A percentile compares a stretch with the other conserved stretches of the same genome.
Evolutionary conservation across 2,329 filamentous ascomycete genomes (phyloP).

Genomic region (Sarocladiaceae sp.): DNA sequence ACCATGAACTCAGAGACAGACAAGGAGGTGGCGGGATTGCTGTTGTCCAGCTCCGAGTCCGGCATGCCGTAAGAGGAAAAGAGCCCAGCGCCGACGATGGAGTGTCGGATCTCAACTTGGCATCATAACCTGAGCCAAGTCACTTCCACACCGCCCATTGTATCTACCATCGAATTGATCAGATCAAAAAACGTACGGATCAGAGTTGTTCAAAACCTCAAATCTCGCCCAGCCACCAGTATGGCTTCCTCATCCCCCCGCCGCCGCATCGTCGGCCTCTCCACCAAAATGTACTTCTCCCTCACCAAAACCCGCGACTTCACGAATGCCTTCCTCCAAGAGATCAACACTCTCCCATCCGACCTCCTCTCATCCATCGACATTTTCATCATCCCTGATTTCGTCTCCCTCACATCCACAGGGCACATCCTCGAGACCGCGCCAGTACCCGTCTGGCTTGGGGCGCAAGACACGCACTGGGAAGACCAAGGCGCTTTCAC

Average conservation of each 20-base stretch:
- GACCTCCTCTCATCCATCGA: slow-evolving; percentile 48
- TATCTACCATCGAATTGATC: no score
- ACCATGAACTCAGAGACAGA: no score
- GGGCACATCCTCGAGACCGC: slow-evolving; percentile 39
- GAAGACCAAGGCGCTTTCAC: slow-evolving; percentile 69
- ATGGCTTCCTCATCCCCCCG: no score
- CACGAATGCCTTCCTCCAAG: slow-evolving; percentile 40
- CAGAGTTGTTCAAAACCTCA: no score
- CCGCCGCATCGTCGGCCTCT: slow-evolving; percentile 64
- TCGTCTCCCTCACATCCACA: slow-evolving; percentile 57
- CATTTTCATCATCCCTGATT: slow-evolving; percentile 74
- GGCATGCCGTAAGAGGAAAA: slow-evolving; percentile 4
- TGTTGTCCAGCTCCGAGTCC: not conserved
- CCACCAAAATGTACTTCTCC: slow-evolving; percentile 76
- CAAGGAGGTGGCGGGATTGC: no score
- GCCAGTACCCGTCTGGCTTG: slow-evolving; percentile 42
- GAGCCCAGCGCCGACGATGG: not conserved
- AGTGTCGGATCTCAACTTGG: no score
- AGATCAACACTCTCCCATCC: slow-evolving; percentile 34
- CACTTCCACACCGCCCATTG: no score
- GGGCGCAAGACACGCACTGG: slow-evolving; percentile 71
- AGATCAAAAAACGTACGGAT: no score
- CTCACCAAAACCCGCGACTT: slow-evolving; percentile 55
- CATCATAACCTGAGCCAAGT: no score
- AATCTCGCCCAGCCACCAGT: no score